These are phyloP conservation scores for Pseudogymnoascus sp. DNA, from an alignment of 2,329 filamentous ascomycete genomes.

Conservation along the genomic window DNA sequence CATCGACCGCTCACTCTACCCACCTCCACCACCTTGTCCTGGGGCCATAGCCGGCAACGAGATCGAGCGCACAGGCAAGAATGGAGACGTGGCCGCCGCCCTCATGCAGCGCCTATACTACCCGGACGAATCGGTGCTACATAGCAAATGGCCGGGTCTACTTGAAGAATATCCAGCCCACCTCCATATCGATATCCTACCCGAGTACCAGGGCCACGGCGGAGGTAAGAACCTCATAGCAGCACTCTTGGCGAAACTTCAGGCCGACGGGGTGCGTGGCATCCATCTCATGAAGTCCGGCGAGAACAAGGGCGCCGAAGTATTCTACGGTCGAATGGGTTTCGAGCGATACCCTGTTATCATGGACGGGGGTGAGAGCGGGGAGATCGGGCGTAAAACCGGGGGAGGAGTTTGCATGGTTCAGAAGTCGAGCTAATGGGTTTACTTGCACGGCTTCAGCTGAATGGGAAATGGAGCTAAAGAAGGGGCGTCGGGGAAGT, in stretches of 20 bases:
- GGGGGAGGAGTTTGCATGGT: conserved; percentile 10
- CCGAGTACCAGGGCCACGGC: conserved; percentile 4
- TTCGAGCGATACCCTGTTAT: conserved; percentile 2
- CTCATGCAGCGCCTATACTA: not conserved
- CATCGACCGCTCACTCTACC: not conserved
- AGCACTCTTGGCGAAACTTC: not conserved
- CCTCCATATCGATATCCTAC: conserved; percentile 5
- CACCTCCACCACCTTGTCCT: not conserved
- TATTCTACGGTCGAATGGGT: conserved; percentile 3
- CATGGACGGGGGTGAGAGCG: conserved; percentile 1
- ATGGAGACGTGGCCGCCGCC: not conserved
- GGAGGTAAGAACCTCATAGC: conserved; percentile 3
- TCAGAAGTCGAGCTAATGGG: not conserved
- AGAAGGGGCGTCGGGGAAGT: not conserved
- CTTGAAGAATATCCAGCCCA: conserved; percentile 1
- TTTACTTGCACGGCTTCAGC: not conserved
- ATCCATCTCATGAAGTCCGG: conserved; percentile 9
- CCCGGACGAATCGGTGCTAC: not conserved
- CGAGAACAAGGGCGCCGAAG: not conserved
- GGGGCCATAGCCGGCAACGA: not conserved
- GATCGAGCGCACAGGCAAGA: not conserved
- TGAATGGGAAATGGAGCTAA: not conserved
- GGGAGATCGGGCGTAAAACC: conserved; percentile 2
- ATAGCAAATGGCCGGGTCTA: not conserved
- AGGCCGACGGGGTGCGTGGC: not conserved